Evolutionary conservation across 2,329 filamentous ascomycete genomes (phyloP).

Genomic region (Lachnellula suecica): DNA sequence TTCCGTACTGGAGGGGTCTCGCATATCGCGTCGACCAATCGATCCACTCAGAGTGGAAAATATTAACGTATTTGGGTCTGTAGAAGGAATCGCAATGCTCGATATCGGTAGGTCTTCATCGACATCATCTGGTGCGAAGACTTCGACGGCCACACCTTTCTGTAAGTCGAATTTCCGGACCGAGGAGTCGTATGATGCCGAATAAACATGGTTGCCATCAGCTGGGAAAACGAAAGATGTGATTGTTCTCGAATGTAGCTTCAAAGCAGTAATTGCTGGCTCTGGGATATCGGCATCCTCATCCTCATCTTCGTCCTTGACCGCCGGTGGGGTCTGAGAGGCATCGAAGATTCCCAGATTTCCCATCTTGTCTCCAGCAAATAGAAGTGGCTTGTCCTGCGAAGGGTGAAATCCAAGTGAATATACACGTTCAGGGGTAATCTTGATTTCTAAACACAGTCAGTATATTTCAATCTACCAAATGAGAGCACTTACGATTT

Average conservation of each 20-base stretch:
- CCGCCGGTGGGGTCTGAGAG: slow-evolving; percentile 61
- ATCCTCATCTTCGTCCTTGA: slow-evolving; percentile 60
- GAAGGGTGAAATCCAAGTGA: slow-evolving; percentile 86
- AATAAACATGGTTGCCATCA: slow-evolving; percentile 75
- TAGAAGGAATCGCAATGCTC: slow-evolving; percentile 73
- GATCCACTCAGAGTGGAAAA: slow-evolving; percentile 84
- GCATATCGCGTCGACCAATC: slow-evolving; percentile 79
- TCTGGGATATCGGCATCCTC: slow-evolving; percentile 64
- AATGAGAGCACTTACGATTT: slow-evolving; percentile 54
- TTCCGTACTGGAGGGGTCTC: slow-evolving; percentile 58
- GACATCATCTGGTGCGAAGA: slow-evolving; percentile 72
- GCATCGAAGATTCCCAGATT: slow-evolving; percentile 89
- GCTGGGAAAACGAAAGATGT: slow-evolving; percentile 76
- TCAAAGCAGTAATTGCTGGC: slow-evolving; percentile 84
- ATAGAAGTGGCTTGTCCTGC: slow-evolving; percentile 80
- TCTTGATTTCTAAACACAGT: slow-evolving; percentile 70
- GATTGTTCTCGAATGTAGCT: slow-evolving; percentile 87
- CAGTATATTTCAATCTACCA: background rate
- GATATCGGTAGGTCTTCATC: slow-evolving; percentile 78
- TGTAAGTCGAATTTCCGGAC: slow-evolving; percentile 83
- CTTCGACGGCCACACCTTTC: slow-evolving; percentile 75
- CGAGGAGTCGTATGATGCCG: slow-evolving; percentile 89
- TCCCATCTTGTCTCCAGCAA: slow-evolving; percentile 92
- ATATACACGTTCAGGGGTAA: slow-evolving; percentile 86
- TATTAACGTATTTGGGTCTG: slow-evolving; percentile 72